These are phyloP conservation scores for Nidula microcarpa DNA, from an alignment of 768 basidiomycete genomes.

Conservation along the genomic window DNA sequence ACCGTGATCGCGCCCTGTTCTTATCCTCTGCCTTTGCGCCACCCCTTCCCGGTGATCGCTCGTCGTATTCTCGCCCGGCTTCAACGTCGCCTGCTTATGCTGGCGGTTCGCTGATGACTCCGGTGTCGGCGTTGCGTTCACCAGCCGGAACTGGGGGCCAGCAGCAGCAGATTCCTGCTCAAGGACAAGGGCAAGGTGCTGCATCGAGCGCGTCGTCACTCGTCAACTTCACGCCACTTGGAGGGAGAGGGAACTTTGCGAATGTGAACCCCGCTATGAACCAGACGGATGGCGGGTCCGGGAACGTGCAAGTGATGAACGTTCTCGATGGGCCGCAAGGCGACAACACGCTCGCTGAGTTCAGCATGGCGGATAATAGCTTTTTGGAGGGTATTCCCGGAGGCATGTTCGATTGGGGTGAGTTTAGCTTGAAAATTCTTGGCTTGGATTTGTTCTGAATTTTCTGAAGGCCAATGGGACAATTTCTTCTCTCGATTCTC, in stretches of 20 bases:
- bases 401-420: constrained; percentile 87
- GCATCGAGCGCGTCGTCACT: constrained; percentile 24
- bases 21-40: constrained; percentile 33
- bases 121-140: constrained; percentile 22
- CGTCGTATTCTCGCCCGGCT: constrained; percentile 6
- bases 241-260: constrained; percentile 28
- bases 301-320: constrained; percentile 77
- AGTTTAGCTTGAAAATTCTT: constrained; percentile 13
- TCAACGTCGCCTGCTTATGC: constrained; percentile 5
- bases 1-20: constrained; percentile 29
- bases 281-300: constrained; percentile 22
- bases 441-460: constrained; percentile 2
- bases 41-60: constrained; percentile 19
- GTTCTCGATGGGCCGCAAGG: constrained; percentile 61
- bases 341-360: constrained; percentile 54
- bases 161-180: neutral
- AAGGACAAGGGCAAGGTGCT: constrained; percentile 7
- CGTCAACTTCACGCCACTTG: constrained; percentile 56
- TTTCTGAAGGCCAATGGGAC: constrained; percentile 71
- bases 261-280: constrained; percentile 83
- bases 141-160: constrained; percentile 9
- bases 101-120: constrained; percentile 8
- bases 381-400: constrained; percentile 79
- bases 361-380: constrained; percentile 62
- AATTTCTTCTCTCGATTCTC: constrained; percentile 69